Percentiles rank a stretch among this genome's conserved stretches.
These are phyloP conservation scores for Diaporthe helianthi DNA, from an alignment of 2,329 filamentous ascomycete species.

Conservation along the genomic window DNA sequence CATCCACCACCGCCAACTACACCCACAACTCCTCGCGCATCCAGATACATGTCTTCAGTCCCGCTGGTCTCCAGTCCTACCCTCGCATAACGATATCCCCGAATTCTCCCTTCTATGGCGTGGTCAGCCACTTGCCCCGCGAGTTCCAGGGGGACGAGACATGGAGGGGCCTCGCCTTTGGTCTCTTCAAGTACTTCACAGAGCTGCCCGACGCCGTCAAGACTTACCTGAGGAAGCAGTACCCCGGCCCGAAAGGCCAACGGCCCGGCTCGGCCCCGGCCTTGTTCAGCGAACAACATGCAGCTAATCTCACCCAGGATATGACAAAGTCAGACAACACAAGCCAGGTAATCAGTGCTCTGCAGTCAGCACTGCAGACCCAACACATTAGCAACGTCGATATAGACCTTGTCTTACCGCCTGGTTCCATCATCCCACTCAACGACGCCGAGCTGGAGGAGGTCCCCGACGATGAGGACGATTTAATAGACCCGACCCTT, in stretches of 20 bases:
- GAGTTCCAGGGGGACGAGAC: conserved; percentile 96
- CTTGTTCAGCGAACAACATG: conserved; percentile 90
- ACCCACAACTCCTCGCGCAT: conserved; percentile 90
- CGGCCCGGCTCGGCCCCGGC: conserved; percentile 69
- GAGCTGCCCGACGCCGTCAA: conserved; percentile 84
- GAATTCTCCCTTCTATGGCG: conserved; percentile 87
- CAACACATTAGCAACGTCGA: conserved; percentile 87
- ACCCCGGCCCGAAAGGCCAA: conserved; percentile 59
- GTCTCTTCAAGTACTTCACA: conserved; percentile 90
- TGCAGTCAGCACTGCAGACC: conserved; percentile 79
- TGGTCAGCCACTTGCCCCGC: conserved; percentile 87
- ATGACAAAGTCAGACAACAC: conserved; percentile 85
- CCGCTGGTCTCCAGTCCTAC: conserved; percentile 88
- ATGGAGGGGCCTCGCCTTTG: conserved; percentile 89
- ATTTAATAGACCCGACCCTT: conserved; percentile 68
- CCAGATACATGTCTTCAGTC: conserved; percentile 89
- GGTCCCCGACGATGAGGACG: conserved; percentile 68
- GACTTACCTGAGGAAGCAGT: conserved; percentile 68
- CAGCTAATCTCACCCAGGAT: conserved; percentile 84
- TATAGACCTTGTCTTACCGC: conserved; percentile 83
- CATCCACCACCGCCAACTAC: conserved; percentile 87
- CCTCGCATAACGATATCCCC: conserved; percentile 92
- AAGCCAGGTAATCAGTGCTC: conserved; percentile 72
- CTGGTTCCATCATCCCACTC: conserved; percentile 74
- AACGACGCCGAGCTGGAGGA: conserved; percentile 66